Evolutionary conservation across 176 grass and related monocot species (phyloP).

Genomic region (Tuctoria greenei): DNA sequence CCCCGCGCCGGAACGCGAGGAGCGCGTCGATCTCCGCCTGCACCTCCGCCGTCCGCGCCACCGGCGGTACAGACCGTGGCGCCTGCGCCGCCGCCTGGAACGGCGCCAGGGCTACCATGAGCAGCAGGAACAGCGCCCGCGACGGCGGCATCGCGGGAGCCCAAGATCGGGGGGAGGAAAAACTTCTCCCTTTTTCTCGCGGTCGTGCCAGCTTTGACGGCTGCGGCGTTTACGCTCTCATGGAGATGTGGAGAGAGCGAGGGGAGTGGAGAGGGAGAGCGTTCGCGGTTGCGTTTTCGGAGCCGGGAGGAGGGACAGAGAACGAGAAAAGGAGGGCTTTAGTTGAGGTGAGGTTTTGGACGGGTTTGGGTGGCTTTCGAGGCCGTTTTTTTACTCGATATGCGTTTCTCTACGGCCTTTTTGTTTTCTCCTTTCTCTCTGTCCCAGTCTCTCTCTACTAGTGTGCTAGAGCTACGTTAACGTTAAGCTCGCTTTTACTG

Average conservation of each 20-base stretch:
- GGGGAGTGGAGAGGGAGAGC: background rate
- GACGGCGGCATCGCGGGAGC: constrained; percentile 16
- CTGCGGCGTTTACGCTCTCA: constrained; percentile 36
- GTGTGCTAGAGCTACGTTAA: constrained; percentile 38
- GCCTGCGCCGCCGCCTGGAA: constrained; percentile 3
- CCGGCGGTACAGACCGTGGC: background rate
- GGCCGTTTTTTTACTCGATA: constrained; percentile 34
- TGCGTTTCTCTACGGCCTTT: constrained; percentile 18
- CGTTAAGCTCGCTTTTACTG: constrained; percentile 57
- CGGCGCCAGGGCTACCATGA: constrained; percentile 15
- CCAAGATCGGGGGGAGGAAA: background rate
- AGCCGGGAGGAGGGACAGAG: background rate
- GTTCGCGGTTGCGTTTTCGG: constrained; percentile 12
- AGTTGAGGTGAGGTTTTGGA: constrained; percentile 57
- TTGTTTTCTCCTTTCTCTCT: constrained; percentile 9
- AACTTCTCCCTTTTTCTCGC: background rate
- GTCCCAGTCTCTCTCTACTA: background rate
- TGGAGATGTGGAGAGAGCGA: constrained; percentile 18
- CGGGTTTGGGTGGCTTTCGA: constrained; percentile 66
- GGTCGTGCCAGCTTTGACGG: constrained; percentile 34
- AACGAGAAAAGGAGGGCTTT: constrained; percentile 33
- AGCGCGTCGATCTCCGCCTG: constrained; percentile 74
- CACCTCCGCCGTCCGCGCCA: constrained; percentile 46
- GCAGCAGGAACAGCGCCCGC: constrained; percentile 41
- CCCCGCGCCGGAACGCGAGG: constrained; percentile 49